Evolutionary conservation across 176 grass and related monocot species (phyloP).

Genomic region (Aegilops speltoides): DNA sequence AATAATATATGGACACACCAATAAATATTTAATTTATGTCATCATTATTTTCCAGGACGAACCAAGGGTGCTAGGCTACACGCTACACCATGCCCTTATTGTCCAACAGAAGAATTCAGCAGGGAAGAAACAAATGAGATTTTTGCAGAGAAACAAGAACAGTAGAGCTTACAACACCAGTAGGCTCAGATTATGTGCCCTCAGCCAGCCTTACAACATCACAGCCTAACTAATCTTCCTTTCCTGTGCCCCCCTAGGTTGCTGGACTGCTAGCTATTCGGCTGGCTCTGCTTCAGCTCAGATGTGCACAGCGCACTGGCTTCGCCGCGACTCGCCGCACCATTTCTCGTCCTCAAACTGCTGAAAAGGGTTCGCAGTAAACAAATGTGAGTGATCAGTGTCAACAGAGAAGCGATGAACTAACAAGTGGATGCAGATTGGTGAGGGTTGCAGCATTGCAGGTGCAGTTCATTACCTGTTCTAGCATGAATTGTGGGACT

Average conservation of each 20-base stretch:
- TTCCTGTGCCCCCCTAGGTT: neutral
- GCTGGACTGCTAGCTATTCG: constrained; percentile 1
- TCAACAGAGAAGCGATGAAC: neutral
- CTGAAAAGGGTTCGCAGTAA: neutral
- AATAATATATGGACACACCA: neutral
- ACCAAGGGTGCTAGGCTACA: constrained; percentile 11
- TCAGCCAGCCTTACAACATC: neutral
- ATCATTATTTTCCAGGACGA: neutral
- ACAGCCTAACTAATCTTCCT: neutral
- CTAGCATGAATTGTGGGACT: constrained; percentile 61
- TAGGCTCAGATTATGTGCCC: neutral
- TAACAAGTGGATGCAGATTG: neutral
- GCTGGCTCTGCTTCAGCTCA: neutral
- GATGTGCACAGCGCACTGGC: constrained; percentile 56
- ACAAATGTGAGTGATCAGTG: neutral
- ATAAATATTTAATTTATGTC: neutral
- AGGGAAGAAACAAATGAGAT: neutral
- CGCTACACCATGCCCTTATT: constrained; percentile 5
- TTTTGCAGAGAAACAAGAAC: neutral
- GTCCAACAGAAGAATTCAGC: neutral
- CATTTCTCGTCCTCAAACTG: constrained; percentile 45
- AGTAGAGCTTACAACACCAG: neutral
- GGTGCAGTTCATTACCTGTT: constrained; percentile 31
- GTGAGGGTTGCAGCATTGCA: neutral
- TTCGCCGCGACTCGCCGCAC: neutral